A percentile compares a stretch with the other conserved stretches of the same genome.
Evolutionary conservation across 2,329 filamentous ascomycete genomes (phyloP).

Genomic region (Rutstroemia sp.): DNA sequence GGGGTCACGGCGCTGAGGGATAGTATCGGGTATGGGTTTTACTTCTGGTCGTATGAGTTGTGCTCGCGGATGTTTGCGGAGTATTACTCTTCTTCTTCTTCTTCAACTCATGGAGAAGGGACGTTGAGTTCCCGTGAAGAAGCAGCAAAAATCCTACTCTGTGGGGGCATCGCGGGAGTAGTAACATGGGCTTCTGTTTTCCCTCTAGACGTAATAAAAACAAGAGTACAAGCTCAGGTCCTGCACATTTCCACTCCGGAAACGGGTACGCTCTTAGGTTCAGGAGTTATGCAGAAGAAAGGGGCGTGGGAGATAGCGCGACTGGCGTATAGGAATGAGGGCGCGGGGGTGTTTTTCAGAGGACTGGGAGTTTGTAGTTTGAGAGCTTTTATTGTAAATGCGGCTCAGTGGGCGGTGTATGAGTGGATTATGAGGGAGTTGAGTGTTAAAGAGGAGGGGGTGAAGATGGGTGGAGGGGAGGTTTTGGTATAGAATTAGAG

Average conservation of each 20-base stretch:
- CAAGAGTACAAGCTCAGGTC: conserved; percentile 73
- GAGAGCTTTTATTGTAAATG: conserved; percentile 87
- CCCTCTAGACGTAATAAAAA: conserved; percentile 88
- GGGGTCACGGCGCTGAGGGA: conserved; percentile 75
- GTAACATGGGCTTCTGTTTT: conserved; percentile 88
- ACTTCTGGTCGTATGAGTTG: conserved; percentile 89
- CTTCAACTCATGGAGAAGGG: neutral
- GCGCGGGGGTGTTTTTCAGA: conserved; percentile 58
- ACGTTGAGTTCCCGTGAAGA: conserved; percentile 30
- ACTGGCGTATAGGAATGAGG: conserved; percentile 57
- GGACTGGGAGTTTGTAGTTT: conserved; percentile 75
- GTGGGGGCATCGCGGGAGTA: conserved; percentile 80
- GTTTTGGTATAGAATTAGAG: neutral
- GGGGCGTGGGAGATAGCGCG: conserved; percentile 57
- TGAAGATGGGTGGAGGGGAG: neutral
- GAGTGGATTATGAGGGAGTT: conserved; percentile 73
- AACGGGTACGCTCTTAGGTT: too few species aligned
- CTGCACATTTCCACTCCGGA: too few species aligned
- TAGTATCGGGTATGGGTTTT: conserved; percentile 92
- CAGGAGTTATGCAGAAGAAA: conserved; percentile 26
- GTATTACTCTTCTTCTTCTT: neutral
- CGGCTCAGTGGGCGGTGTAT: conserved; percentile 86
- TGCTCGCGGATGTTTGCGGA: conserved; percentile 42
- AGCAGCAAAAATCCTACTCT: conserved; percentile 63
- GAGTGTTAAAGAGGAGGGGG: conserved; percentile 12